Conservation (phyloP, 2,329 filamentous ascomycete species). For the Fusarium beomiforme region DNA sequence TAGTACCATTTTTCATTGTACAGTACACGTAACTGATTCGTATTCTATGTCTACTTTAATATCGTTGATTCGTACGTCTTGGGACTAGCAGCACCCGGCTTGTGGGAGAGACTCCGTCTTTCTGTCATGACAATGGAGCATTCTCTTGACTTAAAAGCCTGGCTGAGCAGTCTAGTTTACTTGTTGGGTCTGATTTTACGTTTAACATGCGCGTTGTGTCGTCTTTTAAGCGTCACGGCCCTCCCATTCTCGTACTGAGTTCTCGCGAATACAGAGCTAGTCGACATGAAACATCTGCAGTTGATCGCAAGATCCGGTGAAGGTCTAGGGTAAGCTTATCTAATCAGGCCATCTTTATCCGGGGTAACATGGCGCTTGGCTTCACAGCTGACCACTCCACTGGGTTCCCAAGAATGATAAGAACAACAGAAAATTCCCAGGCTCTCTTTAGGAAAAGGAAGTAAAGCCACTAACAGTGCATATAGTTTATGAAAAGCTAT, state of each 20-base stretch:
- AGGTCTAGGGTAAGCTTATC: too few relatives aligned
- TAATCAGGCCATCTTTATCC: too few relatives aligned
- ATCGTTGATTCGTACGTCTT: neutral
- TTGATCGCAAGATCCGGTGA: too few relatives aligned
- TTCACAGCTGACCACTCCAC: too few relatives aligned
- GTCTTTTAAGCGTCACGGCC: slow-evolving; percentile 15
- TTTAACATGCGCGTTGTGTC: slow-evolving; percentile 6
- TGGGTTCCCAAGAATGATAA: too few relatives aligned
- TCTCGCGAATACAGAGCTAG: slow-evolving; percentile 9
- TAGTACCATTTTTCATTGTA: neutral
- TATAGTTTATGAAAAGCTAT: too few relatives aligned
- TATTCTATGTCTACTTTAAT: neutral
- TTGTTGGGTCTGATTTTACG: neutral
- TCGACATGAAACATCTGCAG: neutral
- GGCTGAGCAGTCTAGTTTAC: neutral
- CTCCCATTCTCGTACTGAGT: slow-evolving; percentile 6
- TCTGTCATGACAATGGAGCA: neutral
- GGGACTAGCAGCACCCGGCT: neutral
- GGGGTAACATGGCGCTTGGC: too few relatives aligned
- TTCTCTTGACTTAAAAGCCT: neutral
- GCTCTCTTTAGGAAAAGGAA: too few relatives aligned
- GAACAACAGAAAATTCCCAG: too few relatives aligned
- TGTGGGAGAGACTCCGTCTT: neutral
- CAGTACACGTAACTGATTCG: neutral
- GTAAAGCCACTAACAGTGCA: too few relatives aligned